Evolutionary conservation across 2,329 filamentous ascomycete species (phyloP).

Genomic region (Xylariaceae sp.): DNA sequence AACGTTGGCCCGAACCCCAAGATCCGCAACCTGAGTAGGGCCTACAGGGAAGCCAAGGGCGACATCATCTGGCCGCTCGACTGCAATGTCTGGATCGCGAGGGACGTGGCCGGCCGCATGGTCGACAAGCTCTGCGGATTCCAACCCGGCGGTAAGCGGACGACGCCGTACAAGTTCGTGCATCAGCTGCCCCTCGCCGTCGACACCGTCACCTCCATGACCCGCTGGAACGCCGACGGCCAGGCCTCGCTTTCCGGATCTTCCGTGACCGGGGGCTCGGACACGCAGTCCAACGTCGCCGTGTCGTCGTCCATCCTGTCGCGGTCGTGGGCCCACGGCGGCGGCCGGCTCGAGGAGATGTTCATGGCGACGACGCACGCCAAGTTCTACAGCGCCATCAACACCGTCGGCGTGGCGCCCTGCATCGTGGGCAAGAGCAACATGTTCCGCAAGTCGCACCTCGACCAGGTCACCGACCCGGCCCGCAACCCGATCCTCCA

Average conservation of each 20-base stretch:
- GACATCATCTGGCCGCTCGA: constrained; percentile 95
- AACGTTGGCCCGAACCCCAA: constrained; percentile 95
- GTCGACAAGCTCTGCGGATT: constrained; percentile 83
- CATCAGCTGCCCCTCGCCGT: constrained; percentile 90
- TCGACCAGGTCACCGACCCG: constrained; percentile 70
- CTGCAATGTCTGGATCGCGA: constrained; percentile 92
- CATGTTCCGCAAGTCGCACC: constrained; percentile 94
- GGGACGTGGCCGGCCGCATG: constrained; percentile 80
- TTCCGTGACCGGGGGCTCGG: constrained; percentile 36
- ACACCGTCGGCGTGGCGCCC: constrained; percentile 85
- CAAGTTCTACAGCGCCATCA: constrained; percentile 98
- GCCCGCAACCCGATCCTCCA: constrained; percentile 46
- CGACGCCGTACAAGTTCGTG: constrained; percentile 81
- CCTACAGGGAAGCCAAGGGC: constrained; percentile 83
- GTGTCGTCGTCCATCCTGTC: constrained; percentile 33
- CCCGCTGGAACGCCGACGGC: constrained; percentile 31
- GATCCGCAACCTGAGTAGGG: constrained; percentile 92
- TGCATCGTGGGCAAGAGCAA: constrained; percentile 97
- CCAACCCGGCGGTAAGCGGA: constrained; percentile 48
- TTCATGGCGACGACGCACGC: constrained; percentile 93
- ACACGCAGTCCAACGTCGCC: constrained; percentile 37
- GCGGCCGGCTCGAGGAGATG: constrained; percentile 87
- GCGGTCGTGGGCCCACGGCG: constrained; percentile 52
- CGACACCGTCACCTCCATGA: constrained; percentile 59
- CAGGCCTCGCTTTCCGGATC: constrained; percentile 40